phyloP scores from a whole-genome alignment of 78 protist species.

The Pigoraptor vietnamica region DNA sequence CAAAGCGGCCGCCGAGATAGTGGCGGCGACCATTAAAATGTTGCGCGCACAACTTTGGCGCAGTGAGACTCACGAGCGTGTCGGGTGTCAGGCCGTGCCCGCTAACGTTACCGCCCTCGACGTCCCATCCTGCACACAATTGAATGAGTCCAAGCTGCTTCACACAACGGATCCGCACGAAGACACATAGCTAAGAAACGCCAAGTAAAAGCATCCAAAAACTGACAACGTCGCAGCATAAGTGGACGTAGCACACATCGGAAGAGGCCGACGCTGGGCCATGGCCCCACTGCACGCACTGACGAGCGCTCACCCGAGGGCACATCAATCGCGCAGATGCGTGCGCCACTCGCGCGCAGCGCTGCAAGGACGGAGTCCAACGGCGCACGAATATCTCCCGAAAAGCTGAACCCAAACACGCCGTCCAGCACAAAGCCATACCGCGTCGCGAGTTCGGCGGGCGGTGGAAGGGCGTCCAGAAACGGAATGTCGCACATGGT shows the following conservation, averaged over 20 bases:
- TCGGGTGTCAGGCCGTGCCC: background rate
- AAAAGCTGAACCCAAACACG: constrained; percentile 8
- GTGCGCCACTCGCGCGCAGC: background rate
- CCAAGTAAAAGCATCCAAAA: too few relatives aligned
- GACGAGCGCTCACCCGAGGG: background rate
- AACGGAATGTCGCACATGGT: background rate
- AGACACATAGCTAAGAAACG: too few relatives aligned
- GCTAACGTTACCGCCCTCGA: background rate
- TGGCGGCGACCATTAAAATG: constrained; percentile 1
- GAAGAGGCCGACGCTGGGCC: too few relatives aligned
- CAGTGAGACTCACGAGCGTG: constrained; percentile 15
- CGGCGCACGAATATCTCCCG: constrained; percentile 1
- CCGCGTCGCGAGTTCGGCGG: background rate
- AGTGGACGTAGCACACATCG: too few relatives aligned
- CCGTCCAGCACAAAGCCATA: background rate
- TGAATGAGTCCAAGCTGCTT: too few relatives aligned
- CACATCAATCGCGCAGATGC: background rate
- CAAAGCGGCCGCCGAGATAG: constrained; percentile 27
- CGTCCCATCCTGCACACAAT: constrained; percentile 1
- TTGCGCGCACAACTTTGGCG: constrained; percentile 11
- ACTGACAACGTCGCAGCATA: too few relatives aligned
- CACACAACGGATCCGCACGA: too few relatives aligned
- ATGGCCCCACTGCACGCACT: too few relatives aligned
- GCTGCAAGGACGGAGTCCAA: background rate
- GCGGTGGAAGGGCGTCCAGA: background rate